phyloP scores from a whole-genome alignment of 495 filamentous ascomycete species.

The Trichoderma gamsii region DNA sequence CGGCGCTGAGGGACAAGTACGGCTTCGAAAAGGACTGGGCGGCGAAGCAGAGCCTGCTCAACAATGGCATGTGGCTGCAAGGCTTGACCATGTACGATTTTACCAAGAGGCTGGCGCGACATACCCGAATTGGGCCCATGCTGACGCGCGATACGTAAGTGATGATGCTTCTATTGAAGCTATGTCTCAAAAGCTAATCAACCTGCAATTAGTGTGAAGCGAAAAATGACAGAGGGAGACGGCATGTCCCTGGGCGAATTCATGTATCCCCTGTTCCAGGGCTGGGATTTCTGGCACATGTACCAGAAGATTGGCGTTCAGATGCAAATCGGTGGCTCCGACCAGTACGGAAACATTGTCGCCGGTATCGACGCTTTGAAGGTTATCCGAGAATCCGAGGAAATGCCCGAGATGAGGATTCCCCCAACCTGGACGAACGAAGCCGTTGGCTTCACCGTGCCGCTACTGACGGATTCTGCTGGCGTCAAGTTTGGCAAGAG shows the following conservation, averaged over 20 bases:
- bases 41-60: slow-evolving; percentile 60
- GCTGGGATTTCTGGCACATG: slow-evolving; percentile 94
- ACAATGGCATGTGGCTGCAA: slow-evolving; percentile 81
- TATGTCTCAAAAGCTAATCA: not conserved
- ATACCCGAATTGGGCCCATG: slow-evolving; percentile 76
- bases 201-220: slow-evolving; percentile 59
- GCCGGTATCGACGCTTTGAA: slow-evolving; percentile 83
- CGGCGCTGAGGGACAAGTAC: slow-evolving; percentile 50
- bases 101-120: slow-evolving; percentile 60
- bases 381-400: slow-evolving; percentile 53
- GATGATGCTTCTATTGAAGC: not conserved
- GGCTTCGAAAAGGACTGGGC: slow-evolving; percentile 56
- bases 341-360: slow-evolving; percentile 95
- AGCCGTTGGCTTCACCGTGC: slow-evolving; percentile 82
- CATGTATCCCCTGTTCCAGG: slow-evolving; percentile 84
- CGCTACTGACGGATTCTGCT: slow-evolving; percentile 74
- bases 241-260: slow-evolving; percentile 96
- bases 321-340: slow-evolving; percentile 87
- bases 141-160: slow-evolving; percentile 83
- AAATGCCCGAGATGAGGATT: slow-evolving; percentile 27
- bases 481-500: slow-evolving; percentile 95
- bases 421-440: slow-evolving; percentile 31
- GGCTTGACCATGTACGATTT: slow-evolving; percentile 62
- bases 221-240: slow-evolving; percentile 67
- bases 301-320: slow-evolving; percentile 55